Evolutionary conservation across 1,139 yeast genomes (phyloP), one percentile per base, ranked within the genome.

Genomic region (Geotrichum carabidarum): DNA sequence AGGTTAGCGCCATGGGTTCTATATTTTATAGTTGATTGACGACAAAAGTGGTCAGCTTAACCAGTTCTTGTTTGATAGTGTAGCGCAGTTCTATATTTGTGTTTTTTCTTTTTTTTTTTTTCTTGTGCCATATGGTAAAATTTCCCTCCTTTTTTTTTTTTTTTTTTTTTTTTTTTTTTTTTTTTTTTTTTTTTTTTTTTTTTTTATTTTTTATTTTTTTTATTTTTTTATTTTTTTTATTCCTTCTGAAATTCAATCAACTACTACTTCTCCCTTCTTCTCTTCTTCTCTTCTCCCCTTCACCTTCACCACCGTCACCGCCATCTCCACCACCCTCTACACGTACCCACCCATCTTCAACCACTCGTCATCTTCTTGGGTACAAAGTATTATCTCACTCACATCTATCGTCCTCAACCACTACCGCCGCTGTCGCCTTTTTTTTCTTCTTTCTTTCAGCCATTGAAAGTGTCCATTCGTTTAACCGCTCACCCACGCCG

Each of bases 81-180:
- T 22, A 22, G 27, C 27, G 5, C 27, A 22, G 27, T 22, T 34
- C 14, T 34, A 8, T 18, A 38, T 8, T 8, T 38, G 9, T 42
- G 3, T 12, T 17, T n/a, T 38, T 38, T 31, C 14, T 40, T 31
- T 5, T 30, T 17, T 17, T 12, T 38, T 40, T 30, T 48, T 38
- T 11, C 31, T 38, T 40, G 6, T 27, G 4, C 3, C 27, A 8
- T 14, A 15, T 11, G 8, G 17, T 15, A 42, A 37, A 30, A 14
- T n/a, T 44, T 40, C 17, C 44, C 43, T 31, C 31, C 36, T 37
- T 27, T 41, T 15, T 52, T 17, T 48, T 36, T 17, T 41, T 42
- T 34, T 45, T 31, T n/a, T 43, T 51, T n/a, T 22, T 17, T 31
- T 12, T 27, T 15, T 46, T 15, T 41, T 17, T 30, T 43, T 27